Base-by-base conservation (phyloP, 176 grass and related monocot species). In the Melocanna baccifera region DNA sequence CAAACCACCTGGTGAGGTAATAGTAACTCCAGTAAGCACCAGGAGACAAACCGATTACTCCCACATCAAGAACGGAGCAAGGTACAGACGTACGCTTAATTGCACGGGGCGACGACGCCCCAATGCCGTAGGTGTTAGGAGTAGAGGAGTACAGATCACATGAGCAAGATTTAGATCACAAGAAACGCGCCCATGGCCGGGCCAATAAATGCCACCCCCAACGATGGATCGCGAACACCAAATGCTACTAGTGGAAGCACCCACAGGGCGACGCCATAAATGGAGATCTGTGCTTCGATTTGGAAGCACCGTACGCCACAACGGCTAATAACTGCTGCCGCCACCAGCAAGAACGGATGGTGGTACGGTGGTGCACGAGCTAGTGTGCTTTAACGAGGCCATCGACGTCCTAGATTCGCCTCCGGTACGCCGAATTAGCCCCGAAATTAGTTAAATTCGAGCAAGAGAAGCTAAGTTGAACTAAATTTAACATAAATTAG, bases 231-330 rank as follows among this genome's bases (percentile, higher is more conserved):
- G 40, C 56, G 16, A 82, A 19, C 51, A 14, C 15, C 67, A 70
- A 70, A 42, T 12, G 67, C 9, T 40, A 5, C 8, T 12, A 20
- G 8, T 15, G 3, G 11, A 0, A 30, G 71, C 26, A n/a, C 34
- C 42, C 42, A 53, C 10, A 57, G 18, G 55, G 11, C 39, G 55
- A 7, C 39, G 69, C 70, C 85, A 87, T 90, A 66, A 90, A 90
- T 90, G 73, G 74, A 82, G 67, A 85, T 89, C 82, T 40, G 69
- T 85, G 72, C 79, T 90, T 58, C 71, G 72, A 86, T 78, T 61
- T 79, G 77, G 73, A 64, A 55, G 48, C 64, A 14, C 88, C 72
- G 72, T 81, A 81, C 83, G 68, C 58, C 68, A 39, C 77, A 89
- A 89, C 82, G 87, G 87, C 77, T 80, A 77, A 48, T 71, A 82